Conservation (phyloP, 305 asterid species). For the Fraxinus nigra region DNA sequence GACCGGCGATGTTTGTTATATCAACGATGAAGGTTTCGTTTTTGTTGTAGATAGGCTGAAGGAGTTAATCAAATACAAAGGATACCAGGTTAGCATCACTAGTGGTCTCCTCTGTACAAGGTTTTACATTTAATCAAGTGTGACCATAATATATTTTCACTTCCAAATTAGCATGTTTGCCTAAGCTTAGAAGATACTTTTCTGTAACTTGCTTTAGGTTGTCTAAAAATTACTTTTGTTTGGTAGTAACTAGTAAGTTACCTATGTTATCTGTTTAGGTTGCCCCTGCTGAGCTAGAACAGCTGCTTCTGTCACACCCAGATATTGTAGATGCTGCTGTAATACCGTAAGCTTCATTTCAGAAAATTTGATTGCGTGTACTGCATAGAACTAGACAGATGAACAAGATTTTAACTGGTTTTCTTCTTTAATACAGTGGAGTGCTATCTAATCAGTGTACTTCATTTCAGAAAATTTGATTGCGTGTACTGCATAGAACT, state of each 20-base stretch:
- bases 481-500: not conserved
- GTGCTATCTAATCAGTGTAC: not conserved
- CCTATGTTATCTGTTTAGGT: constrained; percentile 35
- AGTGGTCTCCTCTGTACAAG: not conserved
- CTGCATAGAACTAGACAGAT: not conserved
- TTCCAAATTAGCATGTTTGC: not conserved
- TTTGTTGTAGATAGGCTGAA: constrained; percentile 54
- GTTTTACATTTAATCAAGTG: not conserved
- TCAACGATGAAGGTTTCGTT: constrained; percentile 44
- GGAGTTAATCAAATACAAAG: constrained; percentile 60
- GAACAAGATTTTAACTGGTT: not conserved
- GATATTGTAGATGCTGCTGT: constrained; percentile 55
- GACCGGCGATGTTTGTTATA: constrained; percentile 54
- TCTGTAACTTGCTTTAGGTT: not conserved
- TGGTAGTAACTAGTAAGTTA: not conserved
- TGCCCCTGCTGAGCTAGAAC: constrained; percentile 60
- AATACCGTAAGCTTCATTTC: constrained; percentile 40
- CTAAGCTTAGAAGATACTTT: not conserved
- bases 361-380: not conserved
- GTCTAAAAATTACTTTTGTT: not conserved
- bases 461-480: not conserved
- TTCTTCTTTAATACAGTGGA: not conserved
- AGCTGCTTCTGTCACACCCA: constrained; percentile 52
- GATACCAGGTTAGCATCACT: constrained; percentile 43
- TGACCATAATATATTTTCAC: not conserved